Conservation (phyloP, 2,329 filamentous ascomycete species). For the Penicillium sclerotiorum region DNA sequence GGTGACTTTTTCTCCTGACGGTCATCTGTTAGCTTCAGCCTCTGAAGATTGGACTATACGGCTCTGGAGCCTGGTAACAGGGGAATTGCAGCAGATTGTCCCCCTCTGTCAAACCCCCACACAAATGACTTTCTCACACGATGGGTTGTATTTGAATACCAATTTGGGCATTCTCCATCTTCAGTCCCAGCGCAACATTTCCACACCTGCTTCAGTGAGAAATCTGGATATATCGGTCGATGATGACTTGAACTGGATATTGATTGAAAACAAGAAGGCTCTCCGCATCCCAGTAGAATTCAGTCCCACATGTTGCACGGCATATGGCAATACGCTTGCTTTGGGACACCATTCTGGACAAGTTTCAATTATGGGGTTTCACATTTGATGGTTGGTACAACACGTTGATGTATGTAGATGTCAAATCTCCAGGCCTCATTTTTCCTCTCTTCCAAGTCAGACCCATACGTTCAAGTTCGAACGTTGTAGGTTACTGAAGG, state of each 20-base stretch:
- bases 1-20: conserved; percentile 19
- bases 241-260: conserved; percentile 13
- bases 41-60: conserved; percentile 12
- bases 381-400: too few species aligned
- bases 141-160: background rate
- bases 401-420: too few species aligned
- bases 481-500: too few species aligned
- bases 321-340: conserved; percentile 7
- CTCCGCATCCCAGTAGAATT: conserved; percentile 19
- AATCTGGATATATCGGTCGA: conserved; percentile 5
- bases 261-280: conserved; percentile 8
- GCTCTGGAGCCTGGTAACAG: conserved; percentile 18
- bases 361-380: conserved; percentile 10
- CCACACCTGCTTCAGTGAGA: background rate
- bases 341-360: conserved; percentile 14
- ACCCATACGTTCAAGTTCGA: too few species aligned
- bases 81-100: conserved; percentile 8
- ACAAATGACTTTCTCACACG: background rate
- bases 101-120: background rate
- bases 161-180: background rate
- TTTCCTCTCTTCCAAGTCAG: too few species aligned
- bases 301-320: conserved; percentile 10
- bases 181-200: background rate
- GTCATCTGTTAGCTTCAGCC: conserved; percentile 21
- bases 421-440: too few species aligned